Percentiles rank a stretch among this genome's conserved stretches.
phyloP scores from a whole-genome alignment of 768 basidiomycete species.

The Suillus variegatus region DNA sequence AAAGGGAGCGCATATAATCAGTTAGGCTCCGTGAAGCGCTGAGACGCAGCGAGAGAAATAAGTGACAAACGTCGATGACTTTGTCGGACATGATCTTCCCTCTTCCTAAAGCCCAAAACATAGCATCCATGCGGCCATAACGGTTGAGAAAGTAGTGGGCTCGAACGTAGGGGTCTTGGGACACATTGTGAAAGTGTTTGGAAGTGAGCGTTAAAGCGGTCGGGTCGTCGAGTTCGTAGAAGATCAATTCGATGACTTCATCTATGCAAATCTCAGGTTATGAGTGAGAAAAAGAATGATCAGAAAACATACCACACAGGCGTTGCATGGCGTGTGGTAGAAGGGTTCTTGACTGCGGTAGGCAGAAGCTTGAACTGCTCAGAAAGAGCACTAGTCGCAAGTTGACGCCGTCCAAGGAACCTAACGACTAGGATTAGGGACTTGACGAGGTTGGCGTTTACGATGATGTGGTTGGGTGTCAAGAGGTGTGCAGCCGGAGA shows the following conservation, averaged over 20 bases:
- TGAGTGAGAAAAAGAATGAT: conserved; percentile 13
- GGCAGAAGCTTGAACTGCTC: conserved; percentile 9
- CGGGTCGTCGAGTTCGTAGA: conserved; percentile 72
- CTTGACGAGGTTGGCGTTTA: conserved; percentile 23
- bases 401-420: not conserved
- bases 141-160: conserved; percentile 78
- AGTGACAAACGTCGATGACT: conserved; percentile 65
- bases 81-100: conserved; percentile 64
- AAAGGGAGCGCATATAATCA: conserved; percentile 27
- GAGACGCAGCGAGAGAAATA: conserved; percentile 21
- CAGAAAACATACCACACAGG: conserved; percentile 58
- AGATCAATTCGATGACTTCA: conserved; percentile 72
- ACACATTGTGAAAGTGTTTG: conserved; percentile 60
- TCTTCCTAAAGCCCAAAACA: conserved; percentile 75
- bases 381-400: not conserved
- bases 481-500: conserved; percentile 33
- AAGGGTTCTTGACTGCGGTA: conserved; percentile 3
- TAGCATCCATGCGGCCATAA: conserved; percentile 67
- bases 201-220: conserved; percentile 56
- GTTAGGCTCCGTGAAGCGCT: conserved; percentile 13
- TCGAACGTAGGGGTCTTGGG: conserved; percentile 72
- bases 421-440: not conserved
- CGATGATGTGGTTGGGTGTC: conserved; percentile 34
- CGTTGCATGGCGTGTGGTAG: conserved; percentile 50
- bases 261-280: conserved; percentile 28